These are phyloP conservation scores for Aleurites moluccanus DNA, from an alignment of 441 rosid species.

Conservation along the genomic window DNA sequence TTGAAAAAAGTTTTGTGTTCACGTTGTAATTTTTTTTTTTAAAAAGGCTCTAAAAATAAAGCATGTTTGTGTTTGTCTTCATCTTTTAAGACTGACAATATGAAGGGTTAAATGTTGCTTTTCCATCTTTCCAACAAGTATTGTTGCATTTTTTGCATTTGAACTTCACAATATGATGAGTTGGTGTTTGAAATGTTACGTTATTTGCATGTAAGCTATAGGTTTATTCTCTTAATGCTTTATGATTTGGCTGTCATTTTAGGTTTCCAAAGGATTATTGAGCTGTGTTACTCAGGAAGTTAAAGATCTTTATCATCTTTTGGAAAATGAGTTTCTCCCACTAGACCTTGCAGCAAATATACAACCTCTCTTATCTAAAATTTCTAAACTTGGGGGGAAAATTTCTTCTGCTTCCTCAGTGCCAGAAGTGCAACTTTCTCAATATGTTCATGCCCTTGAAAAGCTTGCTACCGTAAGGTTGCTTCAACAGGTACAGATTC, in stretches of 20 bases:
- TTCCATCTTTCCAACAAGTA: background rate
- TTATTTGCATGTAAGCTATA: background rate
- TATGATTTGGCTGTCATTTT: constrained; percentile 21
- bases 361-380: constrained; percentile 71
- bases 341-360: constrained; percentile 78
- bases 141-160: background rate
- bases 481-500: constrained; percentile 77
- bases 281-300: constrained; percentile 96
- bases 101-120: background rate
- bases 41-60: background rate
- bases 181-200: background rate
- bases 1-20: no score
- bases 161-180: background rate
- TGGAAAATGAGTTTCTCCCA: constrained; percentile 90
- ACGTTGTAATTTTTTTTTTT: no score
- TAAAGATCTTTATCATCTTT: constrained; percentile 85
- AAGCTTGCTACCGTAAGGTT: constrained; percentile 84
- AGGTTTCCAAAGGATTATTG: constrained; percentile 90
- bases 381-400: constrained; percentile 90
- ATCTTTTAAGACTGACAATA: background rate
- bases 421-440: constrained; percentile 83
- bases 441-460: constrained; percentile 84
- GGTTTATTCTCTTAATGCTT: background rate
- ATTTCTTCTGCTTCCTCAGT: constrained; percentile 88
- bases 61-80: background rate